Evolutionary conservation across 2,329 filamentous ascomycete genomes (phyloP).

Genomic region (Pseudopyrenochaeta lycopersici): DNA sequence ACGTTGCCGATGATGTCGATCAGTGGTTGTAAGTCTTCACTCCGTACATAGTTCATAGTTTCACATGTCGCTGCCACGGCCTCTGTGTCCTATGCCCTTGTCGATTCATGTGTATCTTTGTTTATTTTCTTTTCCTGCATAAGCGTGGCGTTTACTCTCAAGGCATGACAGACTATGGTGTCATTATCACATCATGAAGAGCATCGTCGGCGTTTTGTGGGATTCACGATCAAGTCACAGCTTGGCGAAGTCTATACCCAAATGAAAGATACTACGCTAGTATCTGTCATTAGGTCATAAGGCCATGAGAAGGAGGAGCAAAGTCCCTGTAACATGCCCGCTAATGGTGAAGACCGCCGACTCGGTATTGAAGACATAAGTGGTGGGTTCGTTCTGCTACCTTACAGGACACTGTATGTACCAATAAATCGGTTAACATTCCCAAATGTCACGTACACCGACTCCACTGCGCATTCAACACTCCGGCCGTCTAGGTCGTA

Average conservation of each 20-base stretch:
- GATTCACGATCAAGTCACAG: neutral
- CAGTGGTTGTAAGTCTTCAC: constrained; percentile 31
- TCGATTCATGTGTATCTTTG: neutral
- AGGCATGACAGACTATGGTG: no score
- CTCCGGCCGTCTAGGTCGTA: no score
- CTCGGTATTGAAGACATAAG: no score
- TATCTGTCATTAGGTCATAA: no score
- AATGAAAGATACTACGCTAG: neutral
- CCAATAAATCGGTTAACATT: no score
- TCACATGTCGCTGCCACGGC: neutral
- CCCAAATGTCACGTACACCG: no score
- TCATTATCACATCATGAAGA: neutral
- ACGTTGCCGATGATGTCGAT: constrained; percentile 47
- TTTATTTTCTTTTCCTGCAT: neutral
- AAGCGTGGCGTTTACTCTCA: neutral
- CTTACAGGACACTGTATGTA: no score
- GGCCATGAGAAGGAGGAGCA: no score
- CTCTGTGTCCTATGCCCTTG: neutral
- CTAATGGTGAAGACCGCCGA: no score
- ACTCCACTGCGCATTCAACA: no score
- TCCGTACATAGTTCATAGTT: constrained; percentile 3
- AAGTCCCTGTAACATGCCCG: no score
- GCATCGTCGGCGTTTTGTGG: neutral
- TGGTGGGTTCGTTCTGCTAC: no score
- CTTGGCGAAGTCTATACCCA: neutral